Base-by-base conservation (phyloP, 75 land plant species). In the Cunninghamia lanceolata region DNA sequence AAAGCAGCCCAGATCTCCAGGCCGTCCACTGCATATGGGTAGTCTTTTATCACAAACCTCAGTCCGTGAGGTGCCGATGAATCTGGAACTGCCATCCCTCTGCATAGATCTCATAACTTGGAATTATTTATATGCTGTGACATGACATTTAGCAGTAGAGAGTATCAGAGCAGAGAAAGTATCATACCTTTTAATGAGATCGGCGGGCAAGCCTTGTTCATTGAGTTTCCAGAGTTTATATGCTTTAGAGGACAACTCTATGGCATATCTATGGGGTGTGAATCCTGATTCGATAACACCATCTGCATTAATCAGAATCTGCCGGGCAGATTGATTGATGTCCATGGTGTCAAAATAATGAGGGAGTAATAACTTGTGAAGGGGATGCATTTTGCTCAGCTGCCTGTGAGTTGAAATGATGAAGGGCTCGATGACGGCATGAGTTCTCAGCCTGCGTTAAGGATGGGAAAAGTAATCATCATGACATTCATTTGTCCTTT, bases 11-110 rank as follows among this genome's bases (percentile, higher is more conserved):
- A 43, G 46, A 43, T 43, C 46, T 43, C 46, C 46, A 43, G 46
- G 7, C 46, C 46, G 46, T 43, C 46, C 46, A 43, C 46, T 43
- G 46, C 46, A 43, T 43, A 43, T 43, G 46, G 46, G 46, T 43
- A 43, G 7, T 91, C 92, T 50, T 85, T 84, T 28, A 91, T 89
- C 53, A n/a, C 83, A 28, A 82, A 53, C 53, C 47, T 82, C 30
- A 82, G 89, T 85, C 19, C 79, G 86, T 79, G 89, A 73, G 19
- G 90, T 90, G 75, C 83, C 25, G 59, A 46, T 6, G 86, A 13
- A 47, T 91, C 93, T 52, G 86, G 83, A 30, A 84, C 91, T 25
- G 94, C 94, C 93, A 93, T 91, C 6, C 93, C 93, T 82, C 93
- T 92, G 91, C 53, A 82, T 28, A 82, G 45, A 10, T 40, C 9